Base-by-base conservation (phyloP, 2,329 filamentous ascomycete species). In the Aspergillus sp. region DNA sequence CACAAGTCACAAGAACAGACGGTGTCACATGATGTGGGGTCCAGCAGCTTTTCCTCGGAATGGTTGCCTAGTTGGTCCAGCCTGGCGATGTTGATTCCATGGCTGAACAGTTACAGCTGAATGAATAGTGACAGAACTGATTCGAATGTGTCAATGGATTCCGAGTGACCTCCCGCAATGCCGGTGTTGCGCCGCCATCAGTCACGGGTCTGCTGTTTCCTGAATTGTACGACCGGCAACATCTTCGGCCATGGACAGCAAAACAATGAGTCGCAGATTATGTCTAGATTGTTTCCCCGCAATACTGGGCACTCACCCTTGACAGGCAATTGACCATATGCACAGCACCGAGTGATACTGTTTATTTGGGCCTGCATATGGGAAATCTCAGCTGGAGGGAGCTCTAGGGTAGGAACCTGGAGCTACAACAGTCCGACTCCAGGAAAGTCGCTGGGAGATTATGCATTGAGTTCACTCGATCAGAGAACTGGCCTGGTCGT, bases 1-100 rank as follows among this genome's bases (percentile, higher is more conserved):
- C 41, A 30, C 49, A 49, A 55, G 60, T 62, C 60, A 62, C 60
- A 60, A 62, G 58, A 56, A 53, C 60, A 53, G 22, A 40, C 33
- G 22, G 33, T 48, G 52, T 62, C 60, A 62, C 60, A 62, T 62
- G 60, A 62, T 57, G 57, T 51, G 52, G 53, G 49, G 56, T 55
- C 24, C 49, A 49, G 52, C 35, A 38, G 14, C 10, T 42, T 3
- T 3, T 3, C n/a, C 40, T 20, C 40, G 35, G 35, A 38, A 38
- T 38, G 35, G 16, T 38, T 38, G 35, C 35, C 35, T 17, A n/a
- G 35, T 38, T 38, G 14, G 35, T 38, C 9, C 26, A 7, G 26
- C 26, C 26, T 30, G 26, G 26, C 8, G 26, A 30, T 30, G 26
- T 30, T 30, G 26, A 30, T 30, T 30, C 26, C 26, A 30, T 11